Evolutionary conservation across 2,329 filamentous ascomycete genomes (phyloP).

Genomic region (Alternaria gansuensis): DNA sequence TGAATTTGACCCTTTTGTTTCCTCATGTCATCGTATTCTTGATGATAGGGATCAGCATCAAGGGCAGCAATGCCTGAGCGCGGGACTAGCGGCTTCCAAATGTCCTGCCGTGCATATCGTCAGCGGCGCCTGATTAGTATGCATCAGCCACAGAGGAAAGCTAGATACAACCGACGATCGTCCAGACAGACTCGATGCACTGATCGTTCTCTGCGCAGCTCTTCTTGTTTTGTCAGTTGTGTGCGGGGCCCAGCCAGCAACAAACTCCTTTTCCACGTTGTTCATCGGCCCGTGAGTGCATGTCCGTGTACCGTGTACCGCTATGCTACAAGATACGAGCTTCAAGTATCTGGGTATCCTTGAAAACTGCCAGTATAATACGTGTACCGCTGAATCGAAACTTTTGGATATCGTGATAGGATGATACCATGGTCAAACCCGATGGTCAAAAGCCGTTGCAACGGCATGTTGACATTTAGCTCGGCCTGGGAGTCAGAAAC

Average conservation of each 20-base stretch:
- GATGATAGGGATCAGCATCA: slow-evolving; percentile 3
- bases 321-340: neutral
- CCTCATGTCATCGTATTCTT: neutral
- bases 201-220: neutral
- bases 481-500: neutral
- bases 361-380: neutral
- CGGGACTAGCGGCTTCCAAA: slow-evolving; percentile 1
- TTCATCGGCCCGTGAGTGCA: neutral
- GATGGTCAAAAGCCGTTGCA: neutral
- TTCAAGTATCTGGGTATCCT: neutral
- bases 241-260: neutral
- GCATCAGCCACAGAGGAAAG: neutral
- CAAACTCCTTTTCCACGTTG: neutral
- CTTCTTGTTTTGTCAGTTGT: neutral
- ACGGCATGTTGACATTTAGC: neutral
- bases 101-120: neutral
- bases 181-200: neutral
- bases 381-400: neutral
- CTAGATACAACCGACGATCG: neutral
- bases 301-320: neutral
- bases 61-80: neutral
- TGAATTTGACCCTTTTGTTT: neutral
- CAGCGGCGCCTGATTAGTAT: neutral
- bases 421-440: neutral
- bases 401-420: neutral